phyloP scores from a whole-genome alignment of 176 grass and related monocot genomes.

The Metroxylon sagu region DNA sequence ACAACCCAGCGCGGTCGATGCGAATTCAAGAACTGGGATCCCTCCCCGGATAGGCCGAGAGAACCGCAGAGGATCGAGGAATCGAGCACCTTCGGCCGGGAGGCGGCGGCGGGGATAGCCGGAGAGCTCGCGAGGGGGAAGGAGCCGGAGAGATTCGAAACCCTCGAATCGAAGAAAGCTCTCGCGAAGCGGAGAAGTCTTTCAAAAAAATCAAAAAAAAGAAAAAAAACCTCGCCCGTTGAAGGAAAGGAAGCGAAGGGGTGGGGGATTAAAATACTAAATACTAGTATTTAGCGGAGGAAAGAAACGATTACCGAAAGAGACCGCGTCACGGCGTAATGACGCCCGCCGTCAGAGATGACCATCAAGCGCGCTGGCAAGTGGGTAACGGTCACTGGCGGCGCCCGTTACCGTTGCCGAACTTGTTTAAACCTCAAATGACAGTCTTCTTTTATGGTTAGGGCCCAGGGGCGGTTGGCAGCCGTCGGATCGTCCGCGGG shows the following conservation, averaged over 20 bases:
- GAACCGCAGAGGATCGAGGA: not conserved
- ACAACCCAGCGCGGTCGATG: too few species aligned
- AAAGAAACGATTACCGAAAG: slow-evolving; percentile 29
- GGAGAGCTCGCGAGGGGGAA: slow-evolving; percentile 24
- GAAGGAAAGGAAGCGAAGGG: slow-evolving; percentile 27
- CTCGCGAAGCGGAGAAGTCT: slow-evolving; percentile 36
- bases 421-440: slow-evolving; percentile 59
- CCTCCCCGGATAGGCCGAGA: too few species aligned
- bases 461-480: not conserved
- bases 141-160: slow-evolving; percentile 27
- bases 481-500: not conserved
- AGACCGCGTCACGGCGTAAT: not conserved
- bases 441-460: not conserved
- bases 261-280: slow-evolving; percentile 2
- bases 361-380: not conserved
- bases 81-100: slow-evolving; percentile 7
- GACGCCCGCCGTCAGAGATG: too few species aligned
- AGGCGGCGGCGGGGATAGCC: slow-evolving; percentile 21
- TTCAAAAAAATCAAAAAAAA: slow-evolving; percentile 29
- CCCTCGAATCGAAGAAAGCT: slow-evolving; percentile 64
- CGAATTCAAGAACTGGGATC: too few species aligned
- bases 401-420: slow-evolving; percentile 31
- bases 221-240: slow-evolving; percentile 67
- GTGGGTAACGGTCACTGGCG: slow-evolving; percentile 22
- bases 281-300: slow-evolving; percentile 10